Evolutionary conservation across 768 basidiomycete species (phyloP).

Genomic region (Imleria badia): DNA sequence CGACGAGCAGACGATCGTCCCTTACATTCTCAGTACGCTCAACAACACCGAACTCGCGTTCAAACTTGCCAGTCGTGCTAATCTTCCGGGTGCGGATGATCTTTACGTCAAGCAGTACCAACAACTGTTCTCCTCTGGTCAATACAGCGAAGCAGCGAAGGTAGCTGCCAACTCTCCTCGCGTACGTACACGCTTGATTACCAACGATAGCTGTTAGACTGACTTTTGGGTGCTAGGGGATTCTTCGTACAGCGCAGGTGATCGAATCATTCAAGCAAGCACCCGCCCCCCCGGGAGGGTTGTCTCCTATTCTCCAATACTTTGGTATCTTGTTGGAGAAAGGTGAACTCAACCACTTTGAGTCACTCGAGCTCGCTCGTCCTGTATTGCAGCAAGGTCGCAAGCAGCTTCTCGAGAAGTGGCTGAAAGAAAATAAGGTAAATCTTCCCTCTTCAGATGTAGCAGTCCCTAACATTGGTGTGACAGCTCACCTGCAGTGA

Average conservation of each 20-base stretch:
- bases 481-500: conserved; percentile 93
- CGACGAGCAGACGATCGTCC: conserved; percentile 94
- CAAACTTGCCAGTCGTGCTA: conserved; percentile 94
- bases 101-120: conserved; percentile 94
- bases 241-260: conserved; percentile 90
- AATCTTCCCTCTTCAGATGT: conserved; percentile 5
- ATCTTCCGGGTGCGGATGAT: conserved; percentile 96
- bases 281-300: conserved; percentile 83
- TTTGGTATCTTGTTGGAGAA: conserved; percentile 99
- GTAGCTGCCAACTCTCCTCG: conserved; percentile 96
- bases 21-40: conserved; percentile 89
- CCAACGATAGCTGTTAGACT: neutral
- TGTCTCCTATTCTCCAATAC: conserved; percentile 97
- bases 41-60: conserved; percentile 98
- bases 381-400: conserved; percentile 95
- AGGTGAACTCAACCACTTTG: conserved; percentile 95
- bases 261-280: conserved; percentile 98
- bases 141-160: conserved; percentile 94
- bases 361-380: conserved; percentile 92
- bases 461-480: conserved; percentile 11
- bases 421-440: conserved; percentile 99
- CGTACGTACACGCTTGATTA: conserved; percentile 41
- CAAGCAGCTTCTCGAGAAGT: conserved; percentile 97
- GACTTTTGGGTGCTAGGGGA: conserved; percentile 55
- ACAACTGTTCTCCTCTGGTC: conserved; percentile 81